Conservation (phyloP, 2,329 filamentous ascomycete genomes). For the Penicillium nordicum region DNA sequence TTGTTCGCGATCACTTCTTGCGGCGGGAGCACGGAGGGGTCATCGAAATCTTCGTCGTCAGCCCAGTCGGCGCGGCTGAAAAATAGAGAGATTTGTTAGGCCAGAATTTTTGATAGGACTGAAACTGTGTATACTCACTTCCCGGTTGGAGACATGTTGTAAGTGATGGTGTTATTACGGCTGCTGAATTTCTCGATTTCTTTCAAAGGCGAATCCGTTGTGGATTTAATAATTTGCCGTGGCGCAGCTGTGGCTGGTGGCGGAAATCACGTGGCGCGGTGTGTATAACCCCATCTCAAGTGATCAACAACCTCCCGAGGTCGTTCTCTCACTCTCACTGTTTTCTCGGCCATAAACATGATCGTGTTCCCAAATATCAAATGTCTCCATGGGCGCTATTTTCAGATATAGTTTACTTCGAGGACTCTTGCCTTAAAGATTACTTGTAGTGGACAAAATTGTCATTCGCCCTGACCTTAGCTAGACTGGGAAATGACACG, state of each 20-base stretch:
- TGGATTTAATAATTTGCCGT: conserved; percentile 41
- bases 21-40: conserved; percentile 78
- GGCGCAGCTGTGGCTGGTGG: conserved; percentile 37
- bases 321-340: background rate
- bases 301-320: background rate
- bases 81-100: conserved; percentile 22
- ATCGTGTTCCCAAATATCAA: background rate
- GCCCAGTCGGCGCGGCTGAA: conserved; percentile 76
- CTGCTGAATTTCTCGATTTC: conserved; percentile 42
- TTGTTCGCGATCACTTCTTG: conserved; percentile 93
- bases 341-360: background rate
- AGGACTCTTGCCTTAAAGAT: conserved; percentile 15
- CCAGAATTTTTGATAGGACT: background rate
- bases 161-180: conserved; percentile 26
- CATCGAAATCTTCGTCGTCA: conserved; percentile 82
- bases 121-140: conserved; percentile 36
- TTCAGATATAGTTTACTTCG: conserved; percentile 20
- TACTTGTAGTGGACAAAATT: conserved; percentile 16
- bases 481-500: background rate
- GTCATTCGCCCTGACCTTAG: conserved; percentile 9
- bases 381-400: background rate
- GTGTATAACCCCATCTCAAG: background rate
- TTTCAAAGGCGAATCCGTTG: conserved; percentile 41
- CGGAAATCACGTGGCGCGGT: conserved; percentile 20
- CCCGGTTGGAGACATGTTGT: conserved; percentile 48